phyloP scores from a whole-genome alignment of 306 rosid genomes.

The Carpinus viminea region DNA sequence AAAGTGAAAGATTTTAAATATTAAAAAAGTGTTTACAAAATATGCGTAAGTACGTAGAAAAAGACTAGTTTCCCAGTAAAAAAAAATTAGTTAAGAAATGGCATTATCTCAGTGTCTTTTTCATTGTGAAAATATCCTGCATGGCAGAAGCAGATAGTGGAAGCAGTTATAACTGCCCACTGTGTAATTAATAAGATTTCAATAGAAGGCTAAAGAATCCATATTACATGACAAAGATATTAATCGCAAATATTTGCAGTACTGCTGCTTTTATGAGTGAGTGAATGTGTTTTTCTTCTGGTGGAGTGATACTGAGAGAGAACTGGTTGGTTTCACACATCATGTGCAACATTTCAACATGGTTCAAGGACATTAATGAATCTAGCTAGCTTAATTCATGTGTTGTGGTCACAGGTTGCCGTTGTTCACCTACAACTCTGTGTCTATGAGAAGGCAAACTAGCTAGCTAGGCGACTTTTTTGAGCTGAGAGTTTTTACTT shows the following conservation, averaged over 20 bases:
- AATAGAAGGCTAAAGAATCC: neutral
- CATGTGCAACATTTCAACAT: constrained; percentile 23
- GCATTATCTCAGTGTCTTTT: too few species aligned
- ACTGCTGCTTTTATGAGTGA: neutral
- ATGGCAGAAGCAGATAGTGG: neutral
- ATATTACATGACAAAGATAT: neutral
- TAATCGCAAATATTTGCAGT: too few species aligned
- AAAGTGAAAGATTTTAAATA: too few species aligned
- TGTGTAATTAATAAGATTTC: neutral
- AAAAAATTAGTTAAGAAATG: too few species aligned
- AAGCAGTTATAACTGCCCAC: neutral
- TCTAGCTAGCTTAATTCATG: constrained; percentile 39
- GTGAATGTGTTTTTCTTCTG: constrained; percentile 2
- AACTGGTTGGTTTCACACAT: constrained; percentile 19
- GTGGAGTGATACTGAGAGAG: neutral
- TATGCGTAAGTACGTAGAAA: too few species aligned
- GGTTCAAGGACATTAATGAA: constrained; percentile 27
- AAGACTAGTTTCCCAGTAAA: too few species aligned
- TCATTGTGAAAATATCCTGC: too few species aligned
- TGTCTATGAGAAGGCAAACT: constrained; percentile 11
- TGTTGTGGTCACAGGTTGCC: constrained; percentile 14
- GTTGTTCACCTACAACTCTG: constrained; percentile 43
- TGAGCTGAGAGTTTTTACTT: neutral
- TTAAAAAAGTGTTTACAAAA: too few species aligned
- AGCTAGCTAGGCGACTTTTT: neutral